Base-by-base conservation (phyloP, 139 green algal genomes). In the Closterium sp. region DNA sequence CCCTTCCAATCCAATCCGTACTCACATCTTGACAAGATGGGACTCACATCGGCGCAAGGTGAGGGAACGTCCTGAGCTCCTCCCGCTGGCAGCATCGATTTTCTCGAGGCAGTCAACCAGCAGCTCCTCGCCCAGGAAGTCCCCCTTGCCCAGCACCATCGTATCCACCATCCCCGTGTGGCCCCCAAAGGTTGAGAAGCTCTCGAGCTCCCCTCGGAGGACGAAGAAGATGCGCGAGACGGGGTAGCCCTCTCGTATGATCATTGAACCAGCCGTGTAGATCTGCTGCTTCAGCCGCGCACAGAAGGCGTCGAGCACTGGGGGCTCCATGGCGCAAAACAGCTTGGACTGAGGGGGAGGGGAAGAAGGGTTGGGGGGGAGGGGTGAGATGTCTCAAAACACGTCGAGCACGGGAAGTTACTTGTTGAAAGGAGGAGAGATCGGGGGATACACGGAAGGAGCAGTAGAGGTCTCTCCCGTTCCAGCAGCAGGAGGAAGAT, bases 61-160 rank as follows among this genome's bases (percentile, higher is more conserved):
- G 1, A 87, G 10, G 2, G 85, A 87, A 32, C 85, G 21, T 0
- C 85, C 85, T 4, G 85, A 87, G 2, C 10, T 0, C 28, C 1
- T 17, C 85, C 28, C n/a, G 7, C 28, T 87, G 19, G 10, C 85
- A 22, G 9, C n/a, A 4, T 27, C 21, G n/a, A 32, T 13, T 27
- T 30, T 87, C n/a, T 87, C 85, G 0, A 90, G 9, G 28, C 13
- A 90, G 0, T 84, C n/a, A 2, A 84, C 88, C n/a, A 91, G 73
- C 21, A 91, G 73, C 89, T 91, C 89, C 89, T 91, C 89, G 0
- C 89, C 89, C n/a, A 88, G 89, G 2, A 89, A 91, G 73, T 91
- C 89, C 1, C 89, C 89, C 31, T 88, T 88, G 13, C 28, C n/a
- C 11, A 91, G 89, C 11, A 89, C 27, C 89, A 30, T 7, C 9